Conservation (phyloP, 345 rosid species). For the Euclidium syriacum region DNA sequence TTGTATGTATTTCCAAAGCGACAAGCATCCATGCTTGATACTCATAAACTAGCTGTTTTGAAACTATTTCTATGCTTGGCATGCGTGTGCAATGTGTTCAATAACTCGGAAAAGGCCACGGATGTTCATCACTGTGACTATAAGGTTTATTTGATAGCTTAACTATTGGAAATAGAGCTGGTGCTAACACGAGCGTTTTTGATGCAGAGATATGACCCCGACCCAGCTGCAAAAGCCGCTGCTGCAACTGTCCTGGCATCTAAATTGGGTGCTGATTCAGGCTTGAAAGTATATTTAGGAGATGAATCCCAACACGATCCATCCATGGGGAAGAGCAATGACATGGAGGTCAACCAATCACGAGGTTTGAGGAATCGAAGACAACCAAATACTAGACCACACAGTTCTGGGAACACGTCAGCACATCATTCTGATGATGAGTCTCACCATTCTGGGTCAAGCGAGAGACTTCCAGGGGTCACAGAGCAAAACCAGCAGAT, state of each 20-base stretch:
- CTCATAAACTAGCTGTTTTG: not conserved
- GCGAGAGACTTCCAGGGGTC: slow-evolving; percentile 32
- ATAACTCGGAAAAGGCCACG: not conserved
- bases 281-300: slow-evolving; percentile 66
- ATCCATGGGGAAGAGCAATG: slow-evolving; percentile 59
- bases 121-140: slow-evolving; percentile 1
- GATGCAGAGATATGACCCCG: slow-evolving; percentile 88
- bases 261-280: slow-evolving; percentile 89
- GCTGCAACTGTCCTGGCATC: slow-evolving; percentile 97
- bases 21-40: not conserved
- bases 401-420: slow-evolving; percentile 45
- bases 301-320: slow-evolving; percentile 50
- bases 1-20: not conserved
- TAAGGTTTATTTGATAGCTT: not conserved
- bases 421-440: slow-evolving; percentile 41
- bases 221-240: slow-evolving; percentile 98
- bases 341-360: slow-evolving; percentile 54
- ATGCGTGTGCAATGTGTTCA: not conserved
- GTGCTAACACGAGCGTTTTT: slow-evolving; percentile 16
- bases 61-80: not conserved
- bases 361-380: slow-evolving; percentile 74
- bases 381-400: slow-evolving; percentile 42
- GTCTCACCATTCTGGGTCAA: slow-evolving; percentile 31
- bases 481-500: slow-evolving; percentile 51
- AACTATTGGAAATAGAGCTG: not conserved